Evolutionary conservation across 2,329 filamentous ascomycete genomes (phyloP), one percentile per base, ranked within the genome.

Genomic region (Celoporthe dispersa): DNA sequence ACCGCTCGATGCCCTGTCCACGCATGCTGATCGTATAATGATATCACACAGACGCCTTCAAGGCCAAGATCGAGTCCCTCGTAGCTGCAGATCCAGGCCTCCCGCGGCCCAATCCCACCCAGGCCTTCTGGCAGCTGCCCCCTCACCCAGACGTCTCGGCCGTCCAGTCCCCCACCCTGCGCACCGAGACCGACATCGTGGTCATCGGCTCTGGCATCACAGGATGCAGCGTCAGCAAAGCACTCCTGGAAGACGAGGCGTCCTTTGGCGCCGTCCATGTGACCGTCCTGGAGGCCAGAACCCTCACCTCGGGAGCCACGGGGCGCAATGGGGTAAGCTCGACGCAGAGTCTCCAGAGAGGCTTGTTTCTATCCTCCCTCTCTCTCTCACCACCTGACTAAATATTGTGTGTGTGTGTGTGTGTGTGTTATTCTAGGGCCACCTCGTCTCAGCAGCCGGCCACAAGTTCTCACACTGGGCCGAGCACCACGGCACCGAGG

Each of bases 131-230:
- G 61, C 61, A 64, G 28, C 37, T 33, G 25, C 61, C 61, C 16
- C 61, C 61, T 19, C 61, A 64, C 31, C 61, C 61, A 28, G 61
- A 64, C 28, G n/a, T 64, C n/a, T 44, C 61, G 12, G 39, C 39
- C 61, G 74, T 77, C 3, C 76, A 78, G 60, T 80, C 78, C 4
- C 70, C 75, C 2, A 68, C 71, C 1, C 74, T 85, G 9, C 82
- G 83, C 0, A 60, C 73, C 1, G 74, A 78, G 8, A 82, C 81
- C 7, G 86, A 88, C 69, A 76, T 87, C 2, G 81, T 85, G 25
- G 81, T 88, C 55, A 83, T 88, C 72, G 86, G 87, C 31, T 87
- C 85, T 48, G 87, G 87, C 1, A 87, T 88, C 70, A 84, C 85
- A 1, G 85, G 81, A 12, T 81, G 80, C 3, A 79, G 80, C 28